phyloP scores from a whole-genome alignment of 1,284 basidiomycete genomes.

The Irpex sp. region DNA sequence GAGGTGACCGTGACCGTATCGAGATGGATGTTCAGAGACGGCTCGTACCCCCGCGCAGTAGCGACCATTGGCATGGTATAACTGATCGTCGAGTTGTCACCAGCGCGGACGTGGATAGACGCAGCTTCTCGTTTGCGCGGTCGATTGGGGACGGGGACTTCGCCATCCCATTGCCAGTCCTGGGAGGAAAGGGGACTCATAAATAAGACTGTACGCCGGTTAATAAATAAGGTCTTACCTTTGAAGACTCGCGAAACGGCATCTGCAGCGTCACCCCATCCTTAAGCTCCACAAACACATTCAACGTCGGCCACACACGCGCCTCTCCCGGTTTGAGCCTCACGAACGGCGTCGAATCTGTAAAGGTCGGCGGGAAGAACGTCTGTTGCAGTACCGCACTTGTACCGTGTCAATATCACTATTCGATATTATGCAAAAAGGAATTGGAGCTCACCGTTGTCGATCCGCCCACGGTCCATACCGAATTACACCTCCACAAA shows the following conservation, averaged over 20 bases:
- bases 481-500: conserved; percentile 69
- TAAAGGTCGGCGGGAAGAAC: conserved; percentile 82
- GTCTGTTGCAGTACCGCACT: conserved; percentile 75
- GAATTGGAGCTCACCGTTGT: conserved; percentile 54
- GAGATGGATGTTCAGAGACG: conserved; percentile 78
- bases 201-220: too few species aligned
- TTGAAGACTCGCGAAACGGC: conserved; percentile 85
- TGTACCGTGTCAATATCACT: neutral
- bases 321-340: conserved; percentile 71
- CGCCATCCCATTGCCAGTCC: conserved; percentile 86
- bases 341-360: conserved; percentile 53
- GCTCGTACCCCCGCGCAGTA: conserved; percentile 69
- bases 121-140: conserved; percentile 61
- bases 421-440: neutral
- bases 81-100: conserved; percentile 78
- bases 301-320: conserved; percentile 77
- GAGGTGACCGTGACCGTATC: conserved; percentile 77
- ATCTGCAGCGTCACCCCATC: conserved; percentile 75
- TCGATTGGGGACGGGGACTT: conserved; percentile 41
- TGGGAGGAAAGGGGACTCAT: conserved; percentile 20
- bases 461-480: conserved; percentile 96
- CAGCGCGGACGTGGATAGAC: conserved; percentile 72
- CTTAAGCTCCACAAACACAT: conserved; percentile 76
- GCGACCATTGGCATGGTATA: conserved; percentile 83
- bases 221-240: conserved; percentile 37